Evolutionary conservation across 2,329 filamentous ascomycete species (phyloP), one percentile per base, ranked within the genome.

Genomic region (Cladosporium colombiae): DNA sequence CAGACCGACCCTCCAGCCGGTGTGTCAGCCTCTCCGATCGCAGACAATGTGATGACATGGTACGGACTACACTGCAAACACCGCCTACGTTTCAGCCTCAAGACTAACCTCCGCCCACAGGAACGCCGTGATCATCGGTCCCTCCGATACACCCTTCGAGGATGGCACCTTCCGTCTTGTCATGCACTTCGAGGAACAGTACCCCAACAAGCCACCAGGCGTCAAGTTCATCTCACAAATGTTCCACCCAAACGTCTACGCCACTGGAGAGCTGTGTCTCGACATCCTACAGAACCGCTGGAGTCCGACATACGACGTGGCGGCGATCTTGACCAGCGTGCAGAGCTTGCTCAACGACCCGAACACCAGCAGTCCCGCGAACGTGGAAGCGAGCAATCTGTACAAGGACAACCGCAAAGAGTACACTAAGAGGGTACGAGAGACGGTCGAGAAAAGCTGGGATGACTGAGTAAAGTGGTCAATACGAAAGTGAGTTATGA

Each of bases 361-460:
- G 1, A 99, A 99, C 78, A 99, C 95, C n/a, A 95, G 92, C 66
- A 97, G 93, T 1, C 95, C 95, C 0, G 95, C 95, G 65, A 99
- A 99, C 74, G 95, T 98, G 73, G 95, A 99, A 81, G 95, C 95
- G 1, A 97, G 93, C 64, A 99, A 98, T 77, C 84, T 98, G 10
- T 99, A 98, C 85, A 98, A 98, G 78, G 95, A 99, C 76, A 98
- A 98, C 79, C 87, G 93, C 69, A 93, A 93, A 78, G 95, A 99
- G 76, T 99, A 99, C 76, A 91, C 90, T 29, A 99, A 99, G 83
- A 85, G 93, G 21, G 95, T 99, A 52, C 85, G 93, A 57, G 95
- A 98, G 82, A 97, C 94, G 0, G 95, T 99, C 18, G 95, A 99
- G 84, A 98, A 97, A 87, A 98, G 94, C 82, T 99, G 95, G 95